Conservation (phyloP, 2,329 filamentous ascomycete genomes). For the Phaeoacremonium minimum region DNA sequence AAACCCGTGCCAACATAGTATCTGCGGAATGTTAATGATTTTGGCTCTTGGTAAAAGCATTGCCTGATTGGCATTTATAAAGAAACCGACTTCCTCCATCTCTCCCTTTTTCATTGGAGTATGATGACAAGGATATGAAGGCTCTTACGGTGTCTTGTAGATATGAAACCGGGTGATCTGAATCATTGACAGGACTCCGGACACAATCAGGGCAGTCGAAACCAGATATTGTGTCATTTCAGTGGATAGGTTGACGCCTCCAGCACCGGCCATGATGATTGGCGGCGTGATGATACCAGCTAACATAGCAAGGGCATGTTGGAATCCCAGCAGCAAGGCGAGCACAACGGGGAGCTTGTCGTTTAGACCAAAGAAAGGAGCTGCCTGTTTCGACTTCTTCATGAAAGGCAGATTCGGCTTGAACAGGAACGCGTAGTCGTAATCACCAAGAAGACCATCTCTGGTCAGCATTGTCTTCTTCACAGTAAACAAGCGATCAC, state of each 20-base stretch:
- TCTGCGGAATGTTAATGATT: slow-evolving; percentile 35
- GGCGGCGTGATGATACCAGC: slow-evolving; percentile 74
- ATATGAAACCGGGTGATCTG: slow-evolving; percentile 78
- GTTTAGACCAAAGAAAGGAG: slow-evolving; percentile 81
- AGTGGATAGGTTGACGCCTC: slow-evolving; percentile 58
- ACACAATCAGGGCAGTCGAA: slow-evolving; percentile 74
- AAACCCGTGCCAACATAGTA: slow-evolving; percentile 77
- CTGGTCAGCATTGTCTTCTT: slow-evolving; percentile 48
- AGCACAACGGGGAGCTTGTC: slow-evolving; percentile 73
- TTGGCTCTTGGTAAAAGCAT: too few species aligned
- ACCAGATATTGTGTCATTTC: slow-evolving; percentile 71
- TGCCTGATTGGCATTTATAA: too few species aligned
- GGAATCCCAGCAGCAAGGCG: slow-evolving; percentile 70
- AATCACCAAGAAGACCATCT: slow-evolving; percentile 75
- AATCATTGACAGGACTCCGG: slow-evolving; percentile 67
- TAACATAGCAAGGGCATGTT: slow-evolving; percentile 75
- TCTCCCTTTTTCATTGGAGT: too few species aligned
- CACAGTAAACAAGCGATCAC: slow-evolving; percentile 20
- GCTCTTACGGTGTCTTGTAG: slow-evolving; percentile 53
- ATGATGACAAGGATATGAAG: too few species aligned
- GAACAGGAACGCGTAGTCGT: slow-evolving; percentile 90
- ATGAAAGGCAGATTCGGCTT: slow-evolving; percentile 79
- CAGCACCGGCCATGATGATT: slow-evolving; percentile 61
- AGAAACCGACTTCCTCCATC: too few species aligned
- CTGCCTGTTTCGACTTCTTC: slow-evolving; percentile 50